Evolutionary conservation across 768 basidiomycete genomes (phyloP), one percentile per base, ranked within the genome.

Genomic region (Thelephora aurantiotincta): DNA sequence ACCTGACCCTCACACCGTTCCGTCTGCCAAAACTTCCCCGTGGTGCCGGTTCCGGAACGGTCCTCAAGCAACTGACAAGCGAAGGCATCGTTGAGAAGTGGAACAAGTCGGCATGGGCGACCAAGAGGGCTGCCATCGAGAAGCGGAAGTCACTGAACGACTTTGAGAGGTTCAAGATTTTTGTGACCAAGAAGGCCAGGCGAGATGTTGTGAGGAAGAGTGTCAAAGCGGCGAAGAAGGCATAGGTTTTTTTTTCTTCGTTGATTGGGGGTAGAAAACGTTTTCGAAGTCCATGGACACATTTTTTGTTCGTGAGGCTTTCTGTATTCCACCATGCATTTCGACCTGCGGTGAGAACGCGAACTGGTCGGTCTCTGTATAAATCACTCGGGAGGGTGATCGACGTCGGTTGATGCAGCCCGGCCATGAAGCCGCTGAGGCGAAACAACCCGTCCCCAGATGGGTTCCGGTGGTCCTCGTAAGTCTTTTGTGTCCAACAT

Each of bases 1-100:
- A 96, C 69, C 74, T 97, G 58, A 77, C 81, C 62, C 85, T 99
- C 61, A 97, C 92, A 19, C 83, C 87, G 49, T 71, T 92, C 65
- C 70, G 77, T 56, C 71, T 97, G 56, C 75, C 78, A 52, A 77
- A 77, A 51, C 80, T 99, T 44, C 90, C 93, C 60, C 90, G 92
- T 55, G 86, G 65, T 45, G 89, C 94, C 37, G 80, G 92, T 48
- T 68, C 88, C 2, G 79, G 88, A 48, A 72, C 71, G 52, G 74
- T 98, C 61, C 82, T 79, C 69, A 94, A 90, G 70, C 74, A 81
- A 34, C 66, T 92, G 53, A 91, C 96, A 68, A 82, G 90, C 68
- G 82, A 91, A 64, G 82, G 70, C 34, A 72, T 78, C 48, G 68
- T 83, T 44, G 80, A 77, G 63, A 91, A 92, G 74, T 98, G 96